phyloP scores from a whole-genome alignment of 2,329 filamentous ascomycete species.

The Phoma sp. region DNA sequence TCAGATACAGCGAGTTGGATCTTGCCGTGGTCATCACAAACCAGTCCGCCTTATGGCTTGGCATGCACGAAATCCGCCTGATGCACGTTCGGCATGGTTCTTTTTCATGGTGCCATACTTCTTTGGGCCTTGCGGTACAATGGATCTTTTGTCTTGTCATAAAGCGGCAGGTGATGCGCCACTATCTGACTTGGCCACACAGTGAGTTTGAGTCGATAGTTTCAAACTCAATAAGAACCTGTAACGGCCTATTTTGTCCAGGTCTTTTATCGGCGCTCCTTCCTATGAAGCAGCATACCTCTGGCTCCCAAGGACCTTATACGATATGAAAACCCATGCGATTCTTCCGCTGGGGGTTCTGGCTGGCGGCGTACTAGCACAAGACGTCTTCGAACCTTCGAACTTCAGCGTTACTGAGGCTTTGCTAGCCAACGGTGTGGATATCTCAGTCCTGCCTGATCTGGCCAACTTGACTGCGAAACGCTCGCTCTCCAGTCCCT shows the following conservation, averaged over 20 bases:
- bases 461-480: conserved; percentile 1
- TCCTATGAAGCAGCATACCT: neutral
- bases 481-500: conserved; percentile 5
- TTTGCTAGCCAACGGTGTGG: conserved; percentile 18
- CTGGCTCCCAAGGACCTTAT: neutral
- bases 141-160: neutral
- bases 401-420: conserved; percentile 21
- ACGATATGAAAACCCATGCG: neutral
- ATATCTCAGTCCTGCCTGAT: conserved; percentile 18
- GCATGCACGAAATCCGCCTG: too few relatives aligned
- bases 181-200: neutral
- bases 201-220: neutral
- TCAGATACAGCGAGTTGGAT: too few relatives aligned
- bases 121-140: neutral
- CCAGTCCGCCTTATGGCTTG: too few relatives aligned
- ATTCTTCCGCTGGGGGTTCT: neutral
- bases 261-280: neutral
- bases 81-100: too few relatives aligned
- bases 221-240: neutral
- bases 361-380: neutral
- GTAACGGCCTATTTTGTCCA: neutral
- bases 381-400: conserved; percentile 11
- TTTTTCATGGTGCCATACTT: too few relatives aligned
- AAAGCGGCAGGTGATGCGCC: neutral
- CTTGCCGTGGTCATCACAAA: too few relatives aligned